These are phyloP conservation scores for Neonectria sp. DNA, from an alignment of 2,329 filamentous ascomycete genomes.

Conservation along the genomic window DNA sequence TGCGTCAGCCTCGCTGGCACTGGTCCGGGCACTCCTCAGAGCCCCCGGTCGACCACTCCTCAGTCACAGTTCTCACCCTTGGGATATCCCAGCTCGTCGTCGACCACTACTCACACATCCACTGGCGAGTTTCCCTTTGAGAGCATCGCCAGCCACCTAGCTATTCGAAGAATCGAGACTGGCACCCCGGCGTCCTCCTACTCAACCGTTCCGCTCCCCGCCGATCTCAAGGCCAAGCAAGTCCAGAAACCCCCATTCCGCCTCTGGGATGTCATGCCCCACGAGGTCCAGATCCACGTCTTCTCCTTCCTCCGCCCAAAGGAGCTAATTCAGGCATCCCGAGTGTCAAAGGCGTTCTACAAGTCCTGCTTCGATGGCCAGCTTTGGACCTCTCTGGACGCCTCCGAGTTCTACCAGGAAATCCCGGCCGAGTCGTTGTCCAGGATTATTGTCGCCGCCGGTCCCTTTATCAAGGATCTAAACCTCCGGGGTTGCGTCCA, in stretches of 20 bases:
- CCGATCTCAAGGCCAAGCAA: conserved; percentile 67
- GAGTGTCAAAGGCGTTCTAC: conserved; percentile 84
- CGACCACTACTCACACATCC: conserved; percentile 58
- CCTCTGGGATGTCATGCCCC: conserved; percentile 86
- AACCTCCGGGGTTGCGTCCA: conserved; percentile 95
- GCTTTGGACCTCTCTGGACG: conserved; percentile 88
- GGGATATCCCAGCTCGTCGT: conserved; percentile 52
- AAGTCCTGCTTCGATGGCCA: conserved; percentile 94
- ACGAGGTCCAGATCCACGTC: conserved; percentile 85
- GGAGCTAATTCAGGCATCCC: conserved; percentile 84
- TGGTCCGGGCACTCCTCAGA: conserved; percentile 48
- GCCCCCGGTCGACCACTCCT: conserved; percentile 51
- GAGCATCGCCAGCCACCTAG: conserved; percentile 64
- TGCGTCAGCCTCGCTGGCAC: conserved; percentile 67
- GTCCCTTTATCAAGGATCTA: conserved; percentile 90
- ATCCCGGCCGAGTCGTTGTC: conserved; percentile 89
- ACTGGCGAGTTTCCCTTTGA: conserved; percentile 59
- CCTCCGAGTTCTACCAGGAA: conserved; percentile 87
- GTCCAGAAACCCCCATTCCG: conserved; percentile 63
- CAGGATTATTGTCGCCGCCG: conserved; percentile 87
- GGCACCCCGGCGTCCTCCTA: conserved; percentile 57
- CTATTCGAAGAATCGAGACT: conserved; percentile 69
- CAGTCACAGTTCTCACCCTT: conserved; percentile 60
- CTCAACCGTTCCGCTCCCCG: conserved; percentile 74
- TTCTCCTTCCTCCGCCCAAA: conserved; percentile 83